Evolutionary conservation across 2,329 filamentous ascomycete species (phyloP).

Genomic region (Rhynchosporium secalis): DNA sequence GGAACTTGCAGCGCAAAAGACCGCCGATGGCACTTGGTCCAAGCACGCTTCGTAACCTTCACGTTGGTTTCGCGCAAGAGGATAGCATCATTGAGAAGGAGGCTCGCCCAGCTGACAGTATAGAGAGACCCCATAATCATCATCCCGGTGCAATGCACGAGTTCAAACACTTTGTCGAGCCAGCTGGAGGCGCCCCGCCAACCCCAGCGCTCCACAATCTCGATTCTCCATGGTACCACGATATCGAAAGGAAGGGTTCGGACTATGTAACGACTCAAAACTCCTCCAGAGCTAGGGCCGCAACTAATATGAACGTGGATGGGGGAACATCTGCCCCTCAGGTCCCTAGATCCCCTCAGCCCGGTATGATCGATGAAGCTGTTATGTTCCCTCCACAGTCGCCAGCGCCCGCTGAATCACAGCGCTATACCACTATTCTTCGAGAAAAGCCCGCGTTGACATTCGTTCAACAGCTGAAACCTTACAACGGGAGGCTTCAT

Average conservation of each 20-base stretch:
- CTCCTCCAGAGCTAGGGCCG: neutral
- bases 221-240: conserved; percentile 42
- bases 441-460: conserved; percentile 67
- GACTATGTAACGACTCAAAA: conserved; percentile 23
- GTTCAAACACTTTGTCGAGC: conserved; percentile 22
- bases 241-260: conserved; percentile 27
- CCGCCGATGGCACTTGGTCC: conserved; percentile 16
- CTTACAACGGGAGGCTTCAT: conserved; percentile 76
- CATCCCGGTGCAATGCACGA: neutral
- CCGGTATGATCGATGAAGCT: neutral
- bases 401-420: neutral
- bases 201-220: conserved; percentile 42
- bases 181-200: conserved; percentile 30
- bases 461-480: conserved; percentile 71
- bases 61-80: conserved; percentile 57
- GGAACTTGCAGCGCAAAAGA: conserved; percentile 3
- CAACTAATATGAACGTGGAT: conserved; percentile 18
- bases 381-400: conserved; percentile 2
- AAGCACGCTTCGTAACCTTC: conserved; percentile 39
- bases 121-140: neutral
- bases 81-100: conserved; percentile 15
- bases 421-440: conserved; percentile 68
- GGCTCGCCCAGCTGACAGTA: neutral
- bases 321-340: conserved; percentile 7
- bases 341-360: neutral